Evolutionary conservation across 805 yeast species (phyloP).

Genomic region (Schizosaccharomyces osmophilus): DNA sequence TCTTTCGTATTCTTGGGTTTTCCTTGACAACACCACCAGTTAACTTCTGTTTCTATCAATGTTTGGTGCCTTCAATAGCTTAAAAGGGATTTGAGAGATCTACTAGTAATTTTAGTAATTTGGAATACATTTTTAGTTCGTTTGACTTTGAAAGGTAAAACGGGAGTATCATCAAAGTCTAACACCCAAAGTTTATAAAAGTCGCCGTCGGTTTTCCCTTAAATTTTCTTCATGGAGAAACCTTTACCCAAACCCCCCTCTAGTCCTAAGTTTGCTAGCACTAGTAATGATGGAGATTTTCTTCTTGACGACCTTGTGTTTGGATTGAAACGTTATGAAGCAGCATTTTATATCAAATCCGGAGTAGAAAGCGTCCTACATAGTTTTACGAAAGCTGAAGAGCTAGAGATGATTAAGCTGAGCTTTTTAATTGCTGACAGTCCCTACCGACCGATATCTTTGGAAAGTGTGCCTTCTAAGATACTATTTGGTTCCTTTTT

Average conservation of each 20-base stretch:
- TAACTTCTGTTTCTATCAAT: too few relatives aligned
- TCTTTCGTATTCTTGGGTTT: too few relatives aligned
- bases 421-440: background rate
- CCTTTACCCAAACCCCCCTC: background rate
- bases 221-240: background rate
- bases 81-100: too few relatives aligned
- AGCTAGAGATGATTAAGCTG: background rate
- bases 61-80: too few relatives aligned
- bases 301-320: background rate
- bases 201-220: too few relatives aligned
- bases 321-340: background rate
- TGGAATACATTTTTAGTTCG: too few relatives aligned
- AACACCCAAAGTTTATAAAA: too few relatives aligned
- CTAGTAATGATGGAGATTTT: conserved; percentile 2
- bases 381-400: background rate
- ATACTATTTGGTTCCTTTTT: conserved; percentile 1
- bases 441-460: background rate
- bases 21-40: too few relatives aligned
- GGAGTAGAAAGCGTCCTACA: background rate
- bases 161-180: too few relatives aligned
- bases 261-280: background rate
- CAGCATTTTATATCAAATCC: background rate
- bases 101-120: too few relatives aligned
- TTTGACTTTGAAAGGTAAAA: too few relatives aligned
- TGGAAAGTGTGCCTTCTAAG: conserved; percentile 2